Evolutionary conservation across 2,329 filamentous ascomycete genomes (phyloP).

Genomic region (Aphanocladium album): DNA sequence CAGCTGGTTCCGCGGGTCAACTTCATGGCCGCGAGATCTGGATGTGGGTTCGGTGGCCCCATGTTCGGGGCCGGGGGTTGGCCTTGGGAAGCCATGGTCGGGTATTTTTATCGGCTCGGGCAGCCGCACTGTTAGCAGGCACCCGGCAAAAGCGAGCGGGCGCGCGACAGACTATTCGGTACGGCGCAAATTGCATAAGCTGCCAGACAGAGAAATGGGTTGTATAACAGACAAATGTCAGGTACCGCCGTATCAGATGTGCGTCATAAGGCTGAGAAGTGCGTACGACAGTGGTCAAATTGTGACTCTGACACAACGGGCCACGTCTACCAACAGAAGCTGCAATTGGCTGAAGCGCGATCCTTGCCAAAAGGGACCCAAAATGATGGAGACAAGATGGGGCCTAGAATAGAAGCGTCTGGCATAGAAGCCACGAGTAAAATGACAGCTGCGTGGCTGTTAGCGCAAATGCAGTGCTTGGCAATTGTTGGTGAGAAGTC

Average conservation of each 20-base stretch:
- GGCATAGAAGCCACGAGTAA: neutral
- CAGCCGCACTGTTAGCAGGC: neutral
- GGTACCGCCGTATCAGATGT: neutral
- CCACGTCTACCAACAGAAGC: neutral
- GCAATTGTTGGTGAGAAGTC: neutral
- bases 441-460: neutral
- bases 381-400: neutral
- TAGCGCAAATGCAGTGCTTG: neutral
- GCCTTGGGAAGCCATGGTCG: slow-evolving; percentile 7
- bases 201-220: neutral
- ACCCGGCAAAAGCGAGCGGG: neutral
- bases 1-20: slow-evolving; percentile 59
- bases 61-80: slow-evolving; percentile 7
- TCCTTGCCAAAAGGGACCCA: neutral
- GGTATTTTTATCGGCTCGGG: slow-evolving; percentile 1
- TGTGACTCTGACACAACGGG: neutral
- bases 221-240: neutral
- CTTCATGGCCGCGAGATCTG: slow-evolving; percentile 45
- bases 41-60: slow-evolving; percentile 15
- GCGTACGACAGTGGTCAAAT: neutral
- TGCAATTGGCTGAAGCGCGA: neutral
- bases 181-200: neutral
- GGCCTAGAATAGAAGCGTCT: neutral
- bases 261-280: slow-evolving; percentile 9
- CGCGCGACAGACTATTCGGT: neutral